Evolutionary conservation across 2,329 filamentous ascomycete genomes (phyloP).

Genomic region (Microdochium bolleyi): DNA sequence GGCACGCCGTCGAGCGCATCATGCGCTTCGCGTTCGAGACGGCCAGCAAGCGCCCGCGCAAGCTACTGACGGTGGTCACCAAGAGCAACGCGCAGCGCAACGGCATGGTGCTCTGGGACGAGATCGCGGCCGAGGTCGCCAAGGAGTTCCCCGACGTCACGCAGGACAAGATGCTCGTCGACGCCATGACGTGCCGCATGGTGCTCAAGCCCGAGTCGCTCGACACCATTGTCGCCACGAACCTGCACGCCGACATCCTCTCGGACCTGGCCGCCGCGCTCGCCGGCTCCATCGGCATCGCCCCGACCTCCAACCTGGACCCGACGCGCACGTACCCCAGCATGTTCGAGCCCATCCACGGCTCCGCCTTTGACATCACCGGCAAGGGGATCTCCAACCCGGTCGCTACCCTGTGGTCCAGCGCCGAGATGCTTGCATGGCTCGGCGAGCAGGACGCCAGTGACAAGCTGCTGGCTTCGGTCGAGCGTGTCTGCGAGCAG

Average conservation of each 20-base stretch:
- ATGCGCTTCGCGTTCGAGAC: conserved; percentile 58
- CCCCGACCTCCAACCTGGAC: conserved; percentile 61
- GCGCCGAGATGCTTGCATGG: conserved; percentile 50
- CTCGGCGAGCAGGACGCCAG: conserved; percentile 45
- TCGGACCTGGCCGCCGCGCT: conserved; percentile 62
- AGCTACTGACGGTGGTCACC: conserved; percentile 53
- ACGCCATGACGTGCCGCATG: conserved; percentile 60
- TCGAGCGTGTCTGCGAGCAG: conserved; percentile 43
- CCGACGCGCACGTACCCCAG: conserved; percentile 44
- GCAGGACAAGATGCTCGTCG: conserved; percentile 59
- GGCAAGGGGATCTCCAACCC: conserved; percentile 50
- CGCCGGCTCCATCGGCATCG: conserved; percentile 65
- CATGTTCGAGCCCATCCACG: conserved; percentile 57
- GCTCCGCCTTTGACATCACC: conserved; percentile 49
- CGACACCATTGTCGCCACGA: conserved; percentile 58
- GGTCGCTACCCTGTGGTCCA: conserved; percentile 52
- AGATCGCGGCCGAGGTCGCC: conserved; percentile 45
- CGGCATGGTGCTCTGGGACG: conserved; percentile 63
- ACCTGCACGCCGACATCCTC: conserved; percentile 57
- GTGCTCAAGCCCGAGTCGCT: conserved; percentile 49
- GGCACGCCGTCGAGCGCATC: conserved; percentile 48
- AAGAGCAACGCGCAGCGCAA: conserved; percentile 61
- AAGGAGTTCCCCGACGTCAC: conserved; percentile 52
- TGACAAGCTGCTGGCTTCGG: conserved; percentile 37
- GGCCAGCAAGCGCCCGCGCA: conserved; percentile 46